A percentile compares a stretch with the other conserved stretches of the same genome.
phyloP scores from a whole-genome alignment of 2,329 filamentous ascomycete species.

The Tolypocladium tundrense region DNA sequence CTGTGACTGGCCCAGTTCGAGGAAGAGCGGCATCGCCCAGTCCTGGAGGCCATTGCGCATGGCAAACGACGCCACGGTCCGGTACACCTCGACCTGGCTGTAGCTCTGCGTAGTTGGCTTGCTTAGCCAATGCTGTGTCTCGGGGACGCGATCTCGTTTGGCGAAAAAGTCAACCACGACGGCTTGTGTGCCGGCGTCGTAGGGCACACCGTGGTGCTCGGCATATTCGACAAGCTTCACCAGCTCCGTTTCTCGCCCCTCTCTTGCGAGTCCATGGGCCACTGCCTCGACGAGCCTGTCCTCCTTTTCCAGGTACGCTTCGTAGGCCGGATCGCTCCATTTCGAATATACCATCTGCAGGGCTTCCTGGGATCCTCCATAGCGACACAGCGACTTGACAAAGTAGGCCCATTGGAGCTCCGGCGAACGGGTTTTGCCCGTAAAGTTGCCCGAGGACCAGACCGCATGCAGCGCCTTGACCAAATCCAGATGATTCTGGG shows the following conservation, averaged over 20 bases:
- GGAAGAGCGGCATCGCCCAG: conserved; percentile 54
- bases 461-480: conserved; percentile 31
- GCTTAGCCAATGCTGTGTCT: conserved; percentile 58
- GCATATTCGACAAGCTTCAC: conserved; percentile 43
- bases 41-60: conserved; percentile 46
- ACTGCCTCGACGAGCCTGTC: conserved; percentile 17
- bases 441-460: conserved; percentile 10
- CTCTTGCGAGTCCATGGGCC: conserved; percentile 47
- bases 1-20: conserved; percentile 34
- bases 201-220: conserved; percentile 33
- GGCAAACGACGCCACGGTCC: conserved; percentile 36
- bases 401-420: conserved; percentile 19
- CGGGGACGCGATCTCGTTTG: conserved; percentile 41
- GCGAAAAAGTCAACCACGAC: conserved; percentile 55
- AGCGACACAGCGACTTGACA: conserved; percentile 35
- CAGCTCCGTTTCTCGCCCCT: conserved; percentile 49
- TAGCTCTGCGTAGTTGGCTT: conserved; percentile 31
- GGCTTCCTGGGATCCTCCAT: conserved; percentile 46
- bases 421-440: conserved; percentile 8
- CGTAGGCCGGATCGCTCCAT: conserved; percentile 15
- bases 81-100: conserved; percentile 14
- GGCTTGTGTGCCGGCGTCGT: conserved; percentile 35
- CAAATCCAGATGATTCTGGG: conserved; percentile 35
- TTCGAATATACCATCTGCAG: conserved; percentile 27
- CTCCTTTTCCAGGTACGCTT: conserved; percentile 9